phyloP scores from a whole-genome alignment of 352 stramenopile species.

The Phytophthora ohioensis region DNA sequence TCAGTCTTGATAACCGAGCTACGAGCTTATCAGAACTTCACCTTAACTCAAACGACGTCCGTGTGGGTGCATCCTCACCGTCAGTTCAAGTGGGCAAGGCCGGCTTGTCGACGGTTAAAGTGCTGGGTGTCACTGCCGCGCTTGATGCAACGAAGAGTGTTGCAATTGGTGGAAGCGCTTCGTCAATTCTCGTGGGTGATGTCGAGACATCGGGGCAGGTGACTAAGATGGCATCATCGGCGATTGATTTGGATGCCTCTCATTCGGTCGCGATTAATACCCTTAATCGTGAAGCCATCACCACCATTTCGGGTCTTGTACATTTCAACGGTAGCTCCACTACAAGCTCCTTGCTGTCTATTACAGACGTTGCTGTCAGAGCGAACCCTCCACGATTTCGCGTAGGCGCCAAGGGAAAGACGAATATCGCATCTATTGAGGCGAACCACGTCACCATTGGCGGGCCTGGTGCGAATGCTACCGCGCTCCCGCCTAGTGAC shows the following conservation, averaged over 20 bases:
- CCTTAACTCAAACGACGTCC: conserved; percentile 55
- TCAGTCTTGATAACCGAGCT: conserved; percentile 59
- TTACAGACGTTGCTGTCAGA: conserved; percentile 36
- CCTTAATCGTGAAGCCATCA: conserved; percentile 26
- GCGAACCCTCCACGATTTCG: conserved; percentile 37
- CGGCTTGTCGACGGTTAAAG: conserved; percentile 28
- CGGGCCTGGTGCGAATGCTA: conserved; percentile 40
- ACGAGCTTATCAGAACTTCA: conserved; percentile 45
- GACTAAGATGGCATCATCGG: conserved; percentile 43
- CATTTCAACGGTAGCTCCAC: conserved; percentile 42
- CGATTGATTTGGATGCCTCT: conserved; percentile 42
- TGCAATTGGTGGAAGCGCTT: conserved; percentile 34
- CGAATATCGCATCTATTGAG: conserved; percentile 39
- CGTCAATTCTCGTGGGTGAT: conserved; percentile 40
- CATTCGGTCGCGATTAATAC: conserved; percentile 41
- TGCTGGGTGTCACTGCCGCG: conserved; percentile 31
- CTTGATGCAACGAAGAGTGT: conserved; percentile 43
- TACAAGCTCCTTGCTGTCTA: conserved; percentile 23
- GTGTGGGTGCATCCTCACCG: conserved; percentile 42
- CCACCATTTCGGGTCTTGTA: conserved; percentile 42
- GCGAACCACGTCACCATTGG: conserved; percentile 43
- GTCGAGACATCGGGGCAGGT: conserved; percentile 32
- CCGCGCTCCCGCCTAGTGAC: conserved; percentile 16
- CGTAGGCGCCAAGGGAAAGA: conserved; percentile 40
- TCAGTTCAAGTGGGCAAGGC: conserved; percentile 43